Percentiles rank a stretch among this genome's conserved stretches.
Evolutionary conservation across 2,329 filamentous ascomycete species (phyloP).

Genomic region (Calonectria ilicicola): DNA sequence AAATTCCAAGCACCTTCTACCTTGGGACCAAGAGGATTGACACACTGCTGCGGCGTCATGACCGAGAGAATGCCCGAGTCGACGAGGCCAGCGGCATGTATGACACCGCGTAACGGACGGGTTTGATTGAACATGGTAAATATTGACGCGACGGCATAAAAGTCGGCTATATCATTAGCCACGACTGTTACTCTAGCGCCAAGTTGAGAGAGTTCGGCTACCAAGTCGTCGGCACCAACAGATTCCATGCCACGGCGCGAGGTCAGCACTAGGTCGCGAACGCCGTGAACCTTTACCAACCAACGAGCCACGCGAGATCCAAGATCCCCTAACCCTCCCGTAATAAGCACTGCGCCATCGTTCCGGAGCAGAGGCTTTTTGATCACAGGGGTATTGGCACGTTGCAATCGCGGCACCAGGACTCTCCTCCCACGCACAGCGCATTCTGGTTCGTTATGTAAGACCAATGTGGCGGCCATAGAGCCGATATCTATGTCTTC

Average conservation of each 20-base stretch:
- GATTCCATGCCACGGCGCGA: not conserved
- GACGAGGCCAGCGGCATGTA: not conserved
- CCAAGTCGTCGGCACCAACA: not conserved
- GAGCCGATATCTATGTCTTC: not conserved
- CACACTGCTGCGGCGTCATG: not conserved
- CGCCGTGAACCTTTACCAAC: not conserved
- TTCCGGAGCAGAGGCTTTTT: not conserved
- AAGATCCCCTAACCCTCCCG: not conserved
- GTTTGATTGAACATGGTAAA: not conserved
- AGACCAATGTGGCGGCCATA: not conserved
- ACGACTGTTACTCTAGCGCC: not conserved
- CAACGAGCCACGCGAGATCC: not conserved
- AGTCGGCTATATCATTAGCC: not conserved
- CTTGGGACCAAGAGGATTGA: not conserved
- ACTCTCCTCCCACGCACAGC: not conserved
- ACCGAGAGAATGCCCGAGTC: not conserved
- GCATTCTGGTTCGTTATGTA: not conserved
- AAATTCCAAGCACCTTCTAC: not conserved
- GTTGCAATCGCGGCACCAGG: not conserved
- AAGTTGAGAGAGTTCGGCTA: not conserved
- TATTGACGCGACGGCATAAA: not conserved
- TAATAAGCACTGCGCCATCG: not conserved
- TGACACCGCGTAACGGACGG: not conserved
- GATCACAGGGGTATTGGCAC: not conserved
- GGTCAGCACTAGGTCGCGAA: not conserved